Evolutionary conservation across 345 rosid genomes (phyloP).

Genomic region (Raphanus raphanistrum): DNA sequence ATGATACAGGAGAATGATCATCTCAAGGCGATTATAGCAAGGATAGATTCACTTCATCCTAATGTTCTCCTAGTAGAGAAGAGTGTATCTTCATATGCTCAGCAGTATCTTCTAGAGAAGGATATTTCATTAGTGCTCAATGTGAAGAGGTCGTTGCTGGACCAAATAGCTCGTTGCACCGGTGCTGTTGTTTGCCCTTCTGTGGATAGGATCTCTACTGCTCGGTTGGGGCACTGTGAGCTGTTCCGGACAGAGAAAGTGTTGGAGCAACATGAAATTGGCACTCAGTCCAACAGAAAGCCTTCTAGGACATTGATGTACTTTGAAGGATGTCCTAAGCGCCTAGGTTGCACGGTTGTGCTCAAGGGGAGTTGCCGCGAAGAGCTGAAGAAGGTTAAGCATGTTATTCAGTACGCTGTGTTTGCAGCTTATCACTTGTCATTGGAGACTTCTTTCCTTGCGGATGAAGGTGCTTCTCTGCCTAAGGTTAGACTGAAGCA

Average conservation of each 20-base stretch:
- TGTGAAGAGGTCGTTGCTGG: slow-evolving; percentile 79
- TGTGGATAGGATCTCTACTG: slow-evolving; percentile 55
- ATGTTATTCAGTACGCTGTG: slow-evolving; percentile 81
- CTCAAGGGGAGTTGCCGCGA: slow-evolving; percentile 73
- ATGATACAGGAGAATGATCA: slow-evolving; percentile 78
- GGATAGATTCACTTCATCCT: slow-evolving; percentile 89
- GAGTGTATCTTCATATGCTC: slow-evolving; percentile 87
- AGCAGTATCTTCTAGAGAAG: slow-evolving; percentile 74
- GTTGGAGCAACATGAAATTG: slow-evolving; percentile 71
- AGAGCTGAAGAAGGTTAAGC: slow-evolving; percentile 93
- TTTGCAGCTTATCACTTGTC: slow-evolving; percentile 98
- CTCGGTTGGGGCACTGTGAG: slow-evolving; percentile 84
- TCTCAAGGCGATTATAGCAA: slow-evolving; percentile 73
- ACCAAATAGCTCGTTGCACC: slow-evolving; percentile 87
- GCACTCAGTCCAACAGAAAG: slow-evolving; percentile 64
- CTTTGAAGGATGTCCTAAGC: slow-evolving; percentile 99
- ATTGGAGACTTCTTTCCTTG: slow-evolving; percentile 95
- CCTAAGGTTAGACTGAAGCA: slow-evolving; percentile 56
- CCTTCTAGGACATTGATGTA: slow-evolving; percentile 93
- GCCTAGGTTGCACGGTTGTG: slow-evolving; percentile 73
- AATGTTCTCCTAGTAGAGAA: slow-evolving; percentile 93
- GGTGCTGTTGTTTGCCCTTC: slow-evolving; percentile 82
- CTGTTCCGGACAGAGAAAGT: slow-evolving; percentile 73
- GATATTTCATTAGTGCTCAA: slow-evolving; percentile 91
- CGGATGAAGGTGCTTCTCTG: slow-evolving; percentile 98